These are phyloP conservation scores for Trichoderma virens DNA, from an alignment of 495 filamentous ascomycete species.

Conservation along the genomic window DNA sequence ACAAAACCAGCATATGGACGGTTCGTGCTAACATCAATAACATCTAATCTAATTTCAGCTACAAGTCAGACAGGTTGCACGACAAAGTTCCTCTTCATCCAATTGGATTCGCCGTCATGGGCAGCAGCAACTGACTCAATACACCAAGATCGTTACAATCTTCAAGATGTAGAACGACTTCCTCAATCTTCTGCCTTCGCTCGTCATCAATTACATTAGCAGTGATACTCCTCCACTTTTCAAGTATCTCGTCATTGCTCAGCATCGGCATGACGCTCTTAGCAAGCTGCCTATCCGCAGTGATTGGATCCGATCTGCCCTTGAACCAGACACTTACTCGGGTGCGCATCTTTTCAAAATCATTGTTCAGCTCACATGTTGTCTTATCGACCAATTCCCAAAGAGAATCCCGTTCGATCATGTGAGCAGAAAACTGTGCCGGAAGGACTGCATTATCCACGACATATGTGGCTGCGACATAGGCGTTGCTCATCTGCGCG, in stretches of 20 bases:
- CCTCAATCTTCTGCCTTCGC: constrained; percentile 23
- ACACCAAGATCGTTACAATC: constrained; percentile 10
- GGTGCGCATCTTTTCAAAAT: constrained; percentile 18
- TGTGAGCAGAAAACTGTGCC: constrained; percentile 24
- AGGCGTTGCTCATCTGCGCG: constrained; percentile 38
- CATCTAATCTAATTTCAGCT: too few relatives aligned
- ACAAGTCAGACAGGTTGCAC: too few relatives aligned
- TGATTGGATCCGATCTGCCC: constrained; percentile 2
- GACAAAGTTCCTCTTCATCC: neutral
- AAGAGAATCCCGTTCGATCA: constrained; percentile 31
- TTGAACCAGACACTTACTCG: constrained; percentile 8
- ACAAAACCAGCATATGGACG: too few relatives aligned
- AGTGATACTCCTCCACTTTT: constrained; percentile 25
- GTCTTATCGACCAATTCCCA: constrained; percentile 32
- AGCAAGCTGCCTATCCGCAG: constrained; percentile 4
- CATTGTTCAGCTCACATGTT: constrained; percentile 24
- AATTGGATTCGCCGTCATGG: constrained; percentile 8
- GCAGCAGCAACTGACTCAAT: neutral
- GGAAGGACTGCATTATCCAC: constrained; percentile 31
- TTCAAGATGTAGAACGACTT: constrained; percentile 21
- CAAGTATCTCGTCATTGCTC: constrained; percentile 23
- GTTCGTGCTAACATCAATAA: too few relatives aligned
- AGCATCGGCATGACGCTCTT: constrained; percentile 18
- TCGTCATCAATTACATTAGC: constrained; percentile 20
- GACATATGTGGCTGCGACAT: constrained; percentile 34